These are phyloP conservation scores for Senna siamea DNA, from an alignment of 306 rosid genomes.

Conservation along the genomic window DNA sequence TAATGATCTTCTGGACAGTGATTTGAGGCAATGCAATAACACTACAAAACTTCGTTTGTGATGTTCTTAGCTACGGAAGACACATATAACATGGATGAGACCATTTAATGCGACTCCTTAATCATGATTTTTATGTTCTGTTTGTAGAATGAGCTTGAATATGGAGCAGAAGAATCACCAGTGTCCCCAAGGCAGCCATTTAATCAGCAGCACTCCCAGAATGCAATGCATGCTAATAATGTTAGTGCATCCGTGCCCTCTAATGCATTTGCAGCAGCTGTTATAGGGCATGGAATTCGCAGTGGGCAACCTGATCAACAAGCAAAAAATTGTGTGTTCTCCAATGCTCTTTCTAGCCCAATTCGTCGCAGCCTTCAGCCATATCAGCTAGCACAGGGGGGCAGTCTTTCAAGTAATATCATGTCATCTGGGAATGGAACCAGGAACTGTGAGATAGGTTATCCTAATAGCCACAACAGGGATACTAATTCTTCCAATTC, in stretches of 20 bases:
- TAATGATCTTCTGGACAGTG: neutral
- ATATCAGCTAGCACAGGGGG: conserved; percentile 66
- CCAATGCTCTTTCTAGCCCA: conserved; percentile 78
- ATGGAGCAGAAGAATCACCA: conserved; percentile 63
- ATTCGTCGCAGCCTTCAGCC: conserved; percentile 73
- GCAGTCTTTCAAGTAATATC: conserved; percentile 45
- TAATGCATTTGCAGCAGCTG: conserved; percentile 44
- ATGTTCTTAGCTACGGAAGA: conserved; percentile 23
- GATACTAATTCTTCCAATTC: conserved; percentile 62
- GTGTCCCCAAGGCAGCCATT: conserved; percentile 65
- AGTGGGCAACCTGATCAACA: conserved; percentile 62
- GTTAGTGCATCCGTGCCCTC: conserved; percentile 44
- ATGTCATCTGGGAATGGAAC: conserved; percentile 54
- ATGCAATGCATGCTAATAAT: conserved; percentile 50
- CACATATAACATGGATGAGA: conserved; percentile 23
- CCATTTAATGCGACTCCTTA: neutral
- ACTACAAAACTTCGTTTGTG: neutral
- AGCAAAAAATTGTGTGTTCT: conserved; percentile 64
- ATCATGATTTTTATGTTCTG: conserved; percentile 24
- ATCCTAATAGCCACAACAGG: conserved; percentile 49
- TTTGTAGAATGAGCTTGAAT: conserved; percentile 72
- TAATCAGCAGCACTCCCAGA: conserved; percentile 57
- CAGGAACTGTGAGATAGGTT: conserved; percentile 48
- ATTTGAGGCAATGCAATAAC: conserved; percentile 11
- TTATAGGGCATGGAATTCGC: conserved; percentile 58